Evolutionary conservation across 164 flowering plant species (phyloP), one percentile per base, ranked within the genome.

Genomic region (Vitis rotundifolia): DNA sequence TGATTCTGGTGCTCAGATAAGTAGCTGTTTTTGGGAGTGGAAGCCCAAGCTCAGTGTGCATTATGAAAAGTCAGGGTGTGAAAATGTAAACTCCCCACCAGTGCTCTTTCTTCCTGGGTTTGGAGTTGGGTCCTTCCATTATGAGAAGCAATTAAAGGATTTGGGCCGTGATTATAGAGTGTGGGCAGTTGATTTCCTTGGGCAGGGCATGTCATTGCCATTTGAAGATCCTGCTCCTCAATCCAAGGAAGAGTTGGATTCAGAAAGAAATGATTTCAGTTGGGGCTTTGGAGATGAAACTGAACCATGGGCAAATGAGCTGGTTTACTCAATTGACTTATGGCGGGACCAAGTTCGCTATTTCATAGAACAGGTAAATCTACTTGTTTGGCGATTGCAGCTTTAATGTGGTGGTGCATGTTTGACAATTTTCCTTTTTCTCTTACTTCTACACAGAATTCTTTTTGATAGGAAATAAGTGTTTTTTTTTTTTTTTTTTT

Each of bases 201-300:
- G 99, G 52, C 99, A 92, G 73, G 97, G 99, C 68, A 79, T 79
- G 93, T 95, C 99, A 1, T 74, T 95, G 76, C 97, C 99, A 26
- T 19, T 63, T 56, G 94, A 89, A 80, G 90, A 95, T 77, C 99
- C 98, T 62, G 81, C 99, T 77, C 85, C 82, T 60, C 71, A 31
- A 49, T 68, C 69, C 9, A 75, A 73, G 22, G 82, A 73, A 69
- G 84, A 61, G 13, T 67, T 55, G 71, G 54, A n/a, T 54, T 72
- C 78, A 58, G 79, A 72, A 63, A 80, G 60, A 55, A 75, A 84
- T 71, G 79, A 79, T 68, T 13, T 26, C 12, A 5, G 73, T 2
- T 95, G 99, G 99, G 99, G 99, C 50, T 95, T 95, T 75, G 99
- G 99, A 54, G 89, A 89, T 71, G 81, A 87, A 76, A 71, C 91